Conservation (phyloP, 2,329 filamentous ascomycete genomes). For the Pyricularia sp. region DNA sequence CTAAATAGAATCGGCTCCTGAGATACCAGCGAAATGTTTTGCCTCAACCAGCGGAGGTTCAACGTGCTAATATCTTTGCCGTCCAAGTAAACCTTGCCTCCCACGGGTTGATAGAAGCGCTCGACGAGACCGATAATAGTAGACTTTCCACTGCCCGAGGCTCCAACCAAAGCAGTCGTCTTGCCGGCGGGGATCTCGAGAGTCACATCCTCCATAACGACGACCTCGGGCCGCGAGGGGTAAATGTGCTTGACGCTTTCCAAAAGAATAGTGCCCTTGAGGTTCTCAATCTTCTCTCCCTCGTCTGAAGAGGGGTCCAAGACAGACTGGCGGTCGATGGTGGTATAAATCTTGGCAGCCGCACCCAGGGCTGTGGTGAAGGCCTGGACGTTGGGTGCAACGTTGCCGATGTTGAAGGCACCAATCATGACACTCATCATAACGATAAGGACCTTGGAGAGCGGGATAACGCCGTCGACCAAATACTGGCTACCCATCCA, state of each 20-base stretch:
- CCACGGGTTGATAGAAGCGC: constrained; percentile 89
- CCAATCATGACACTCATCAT: constrained; percentile 89
- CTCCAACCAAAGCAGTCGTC: constrained; percentile 76
- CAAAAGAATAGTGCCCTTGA: constrained; percentile 73
- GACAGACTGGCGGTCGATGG: constrained; percentile 81
- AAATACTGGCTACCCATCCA: constrained; percentile 79
- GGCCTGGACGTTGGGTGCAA: constrained; percentile 76
- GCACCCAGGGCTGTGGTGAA: constrained; percentile 79
- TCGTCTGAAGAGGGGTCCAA: constrained; percentile 62
- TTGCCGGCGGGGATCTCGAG: constrained; percentile 80
- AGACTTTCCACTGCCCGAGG: neutral
- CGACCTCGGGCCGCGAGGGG: constrained; percentile 82
- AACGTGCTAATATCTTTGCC: constrained; percentile 71
- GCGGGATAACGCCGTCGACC: constrained; percentile 51
- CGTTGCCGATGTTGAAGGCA: constrained; percentile 81
- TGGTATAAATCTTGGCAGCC: constrained; percentile 84
- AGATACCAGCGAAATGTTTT: constrained; percentile 85
- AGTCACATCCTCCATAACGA: constrained; percentile 76
- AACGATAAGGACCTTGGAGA: constrained; percentile 72
- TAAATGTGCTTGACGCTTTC: constrained; percentile 86
- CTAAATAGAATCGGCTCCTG: constrained; percentile 90
- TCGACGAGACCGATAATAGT: constrained; percentile 83
- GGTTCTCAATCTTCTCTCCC: constrained; percentile 63
- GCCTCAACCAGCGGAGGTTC: constrained; percentile 84
- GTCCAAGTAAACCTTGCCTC: constrained; percentile 70